These are phyloP conservation scores for Suillus weaverae DNA, from an alignment of 768 basidiomycete genomes.

Conservation along the genomic window DNA sequence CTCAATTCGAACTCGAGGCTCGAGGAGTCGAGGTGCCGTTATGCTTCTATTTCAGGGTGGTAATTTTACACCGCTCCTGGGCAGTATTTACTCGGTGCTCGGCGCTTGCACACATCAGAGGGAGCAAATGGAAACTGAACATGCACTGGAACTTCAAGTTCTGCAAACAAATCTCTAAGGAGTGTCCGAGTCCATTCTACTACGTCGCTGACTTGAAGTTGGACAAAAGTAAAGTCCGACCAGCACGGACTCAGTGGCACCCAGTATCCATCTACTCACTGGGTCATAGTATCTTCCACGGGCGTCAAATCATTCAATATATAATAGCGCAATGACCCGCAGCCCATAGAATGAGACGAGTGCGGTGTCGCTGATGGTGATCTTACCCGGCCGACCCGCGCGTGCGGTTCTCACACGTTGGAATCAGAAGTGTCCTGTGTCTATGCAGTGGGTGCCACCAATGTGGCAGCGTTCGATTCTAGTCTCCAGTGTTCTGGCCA, in stretches of 20 bases:
- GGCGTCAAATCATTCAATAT: neutral
- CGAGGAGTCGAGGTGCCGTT: neutral
- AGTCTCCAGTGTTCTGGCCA: conserved; percentile 38
- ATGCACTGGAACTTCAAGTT: neutral
- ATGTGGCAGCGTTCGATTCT: neutral
- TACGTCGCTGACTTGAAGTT: neutral
- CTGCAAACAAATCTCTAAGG: neutral
- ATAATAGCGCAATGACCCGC: neutral
- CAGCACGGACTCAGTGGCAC: neutral
- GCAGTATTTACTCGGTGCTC: neutral
- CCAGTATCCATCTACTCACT: neutral
- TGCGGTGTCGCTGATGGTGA: neutral
- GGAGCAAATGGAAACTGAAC: neutral
- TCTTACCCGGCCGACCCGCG: too few relatives aligned
- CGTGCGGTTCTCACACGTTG: neutral
- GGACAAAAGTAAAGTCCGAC: neutral
- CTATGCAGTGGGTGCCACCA: neutral
- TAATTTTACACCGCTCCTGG: neutral
- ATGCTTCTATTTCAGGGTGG: neutral
- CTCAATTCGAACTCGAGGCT: neutral
- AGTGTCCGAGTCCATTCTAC: neutral
- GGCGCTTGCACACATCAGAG: neutral
- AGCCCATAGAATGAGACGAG: neutral
- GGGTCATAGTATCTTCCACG: neutral
- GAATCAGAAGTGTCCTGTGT: neutral